Conservation (phyloP, 78 protist genomes). For the Guillardia theta region DNA sequence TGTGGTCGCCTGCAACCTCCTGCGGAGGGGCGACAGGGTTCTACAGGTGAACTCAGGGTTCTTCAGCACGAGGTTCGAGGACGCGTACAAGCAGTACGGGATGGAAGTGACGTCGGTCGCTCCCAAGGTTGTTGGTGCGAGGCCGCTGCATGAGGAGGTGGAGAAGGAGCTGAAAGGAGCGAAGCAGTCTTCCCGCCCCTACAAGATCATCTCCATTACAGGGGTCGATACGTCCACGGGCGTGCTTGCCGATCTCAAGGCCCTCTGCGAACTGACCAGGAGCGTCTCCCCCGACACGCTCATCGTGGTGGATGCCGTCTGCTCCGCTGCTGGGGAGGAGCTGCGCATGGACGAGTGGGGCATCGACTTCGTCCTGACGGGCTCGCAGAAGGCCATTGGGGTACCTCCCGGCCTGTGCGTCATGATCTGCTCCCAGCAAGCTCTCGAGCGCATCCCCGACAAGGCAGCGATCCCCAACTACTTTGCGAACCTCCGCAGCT, state of each 20-base stretch:
- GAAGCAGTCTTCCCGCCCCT: background rate
- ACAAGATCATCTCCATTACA: background rate
- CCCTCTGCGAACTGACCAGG: background rate
- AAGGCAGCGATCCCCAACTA: background rate
- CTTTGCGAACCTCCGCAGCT: background rate
- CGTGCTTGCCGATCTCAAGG: background rate
- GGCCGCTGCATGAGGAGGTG: background rate
- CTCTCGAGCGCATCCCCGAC: background rate
- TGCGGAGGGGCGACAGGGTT: background rate
- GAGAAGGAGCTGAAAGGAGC: background rate
- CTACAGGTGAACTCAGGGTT: background rate
- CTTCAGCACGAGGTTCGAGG: background rate
- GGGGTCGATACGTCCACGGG: background rate
- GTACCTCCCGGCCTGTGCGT: background rate
- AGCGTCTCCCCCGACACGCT: background rate
- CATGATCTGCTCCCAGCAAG: background rate
- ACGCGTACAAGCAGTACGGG: background rate
- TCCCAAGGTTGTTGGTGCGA: background rate
- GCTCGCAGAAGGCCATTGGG: background rate
- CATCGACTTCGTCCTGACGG: background rate
- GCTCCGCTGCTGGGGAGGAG: background rate
- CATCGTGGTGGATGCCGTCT: background rate
- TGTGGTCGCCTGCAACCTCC: background rate
- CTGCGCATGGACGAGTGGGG: background rate
- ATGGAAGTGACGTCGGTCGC: background rate